Evolutionary conservation across 352 stramenopile species (phyloP), one percentile per base, ranked within the genome.

Genomic region (Pythium periplocum): DNA sequence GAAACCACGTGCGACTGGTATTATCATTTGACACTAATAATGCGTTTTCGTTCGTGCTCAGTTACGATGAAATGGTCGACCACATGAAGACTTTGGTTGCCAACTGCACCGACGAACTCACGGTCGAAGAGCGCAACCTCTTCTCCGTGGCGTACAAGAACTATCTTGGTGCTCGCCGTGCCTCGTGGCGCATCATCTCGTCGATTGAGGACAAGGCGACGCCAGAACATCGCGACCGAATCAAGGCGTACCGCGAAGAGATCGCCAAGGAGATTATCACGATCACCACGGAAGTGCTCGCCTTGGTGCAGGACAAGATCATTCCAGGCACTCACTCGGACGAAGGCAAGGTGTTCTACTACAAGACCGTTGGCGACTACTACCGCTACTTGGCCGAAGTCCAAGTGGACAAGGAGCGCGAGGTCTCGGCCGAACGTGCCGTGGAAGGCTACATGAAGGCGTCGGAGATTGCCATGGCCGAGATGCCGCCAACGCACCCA

Each of bases 271-370:
- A 76, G 45, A 49, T 76, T 17, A 44, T 66, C 7, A 49, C 12
- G 1, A 46, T 59, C 6, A 71, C 64, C 48, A 12, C 97, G 64
- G 87, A 98, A 10, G 96, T 98, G 63, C 83, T 97, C 8, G 64
- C 64, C 45, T 94, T 98, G 58, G 96, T 98, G 45, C 81, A 96
- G 52, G 78, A 96, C 41, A 75, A 79, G 48, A 72, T 98, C 42
- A 97, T 98, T 64, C 89, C 88, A 48, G 89, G 95, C 66, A 90
- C 79, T 32, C 80, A 76, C 8, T 90, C 80, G 17, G 86, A 96
- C 51, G 94, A 98, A 72, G 90, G 86, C 61, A 95, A 98, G 75
- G 90, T 98, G 12, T 98, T 98, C 66, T 97, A 98, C 77, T 95
- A 97, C 80, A 98, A 98, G 85, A 98, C 97, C 87, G 95, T 95